These are phyloP conservation scores for Pulicaria dysenterica DNA, from an alignment of 129 eudicot genomes.

Conservation along the genomic window DNA sequence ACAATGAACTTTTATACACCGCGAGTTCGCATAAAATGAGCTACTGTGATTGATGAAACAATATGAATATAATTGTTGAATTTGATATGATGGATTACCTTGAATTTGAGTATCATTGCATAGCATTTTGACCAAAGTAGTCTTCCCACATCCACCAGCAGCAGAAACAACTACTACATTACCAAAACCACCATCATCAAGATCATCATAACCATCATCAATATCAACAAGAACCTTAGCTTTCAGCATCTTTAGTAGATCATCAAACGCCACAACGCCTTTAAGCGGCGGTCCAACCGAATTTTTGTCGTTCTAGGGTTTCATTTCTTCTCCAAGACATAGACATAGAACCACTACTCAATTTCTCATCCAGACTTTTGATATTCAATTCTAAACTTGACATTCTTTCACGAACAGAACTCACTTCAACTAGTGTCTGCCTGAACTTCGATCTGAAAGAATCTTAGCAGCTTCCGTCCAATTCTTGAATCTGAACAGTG, in stretches of 20 bases:
- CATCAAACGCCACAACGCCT: slow-evolving; percentile 24
- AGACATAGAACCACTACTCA: neutral
- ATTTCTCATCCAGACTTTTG: neutral
- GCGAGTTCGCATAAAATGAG: too few relatives aligned
- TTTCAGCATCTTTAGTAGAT: slow-evolving; percentile 22
- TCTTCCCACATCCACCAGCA: slow-evolving; percentile 35
- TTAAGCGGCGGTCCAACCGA: slow-evolving; percentile 23
- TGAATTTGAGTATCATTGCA: slow-evolving; percentile 27
- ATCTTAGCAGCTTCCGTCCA: slow-evolving; percentile 4
- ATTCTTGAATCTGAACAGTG: slow-evolving; percentile 5
- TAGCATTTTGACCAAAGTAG: slow-evolving; percentile 33
- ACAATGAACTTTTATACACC: too few relatives aligned
- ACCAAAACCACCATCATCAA: neutral
- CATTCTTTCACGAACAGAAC: neutral
- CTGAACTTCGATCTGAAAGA: slow-evolving; percentile 36
- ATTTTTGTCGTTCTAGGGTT: neutral
- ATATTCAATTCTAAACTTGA: neutral
- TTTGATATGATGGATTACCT: slow-evolving; percentile 13
- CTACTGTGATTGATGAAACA: too few relatives aligned
- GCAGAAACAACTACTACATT: slow-evolving; percentile 28
- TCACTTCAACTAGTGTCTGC: slow-evolving; percentile 12
- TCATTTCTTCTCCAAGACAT: neutral
- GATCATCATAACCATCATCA: neutral
- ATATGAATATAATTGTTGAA: neutral
- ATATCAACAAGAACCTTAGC: slow-evolving; percentile 10